A percentile compares a stretch with the other conserved stretches of the same genome.
Evolutionary conservation across 2,329 filamentous ascomycete genomes (phyloP).

Genomic region (Aschersonia sp.): DNA sequence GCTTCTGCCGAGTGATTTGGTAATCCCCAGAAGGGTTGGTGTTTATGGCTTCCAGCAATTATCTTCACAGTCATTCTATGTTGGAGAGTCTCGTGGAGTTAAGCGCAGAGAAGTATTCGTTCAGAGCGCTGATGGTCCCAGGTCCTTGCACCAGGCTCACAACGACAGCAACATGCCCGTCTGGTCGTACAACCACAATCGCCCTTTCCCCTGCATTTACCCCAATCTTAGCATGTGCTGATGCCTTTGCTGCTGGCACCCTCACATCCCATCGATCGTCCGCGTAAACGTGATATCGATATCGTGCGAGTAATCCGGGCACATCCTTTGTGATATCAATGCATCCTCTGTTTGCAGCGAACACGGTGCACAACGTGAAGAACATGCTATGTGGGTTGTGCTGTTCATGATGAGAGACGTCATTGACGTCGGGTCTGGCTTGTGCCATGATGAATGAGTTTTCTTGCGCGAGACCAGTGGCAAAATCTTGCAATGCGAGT

Average conservation of each 20-base stretch:
- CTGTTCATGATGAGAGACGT: constrained; percentile 60
- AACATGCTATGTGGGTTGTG: constrained; percentile 77
- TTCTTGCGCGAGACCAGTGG: constrained; percentile 46
- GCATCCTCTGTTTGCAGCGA: constrained; percentile 50
- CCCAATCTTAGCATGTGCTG: constrained; percentile 80
- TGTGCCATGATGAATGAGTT: constrained; percentile 60
- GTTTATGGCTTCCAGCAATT: not conserved
- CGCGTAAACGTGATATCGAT: constrained; percentile 71
- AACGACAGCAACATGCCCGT: constrained; percentile 74
- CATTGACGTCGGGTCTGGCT: constrained; percentile 42
- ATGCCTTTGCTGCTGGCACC: constrained; percentile 53
- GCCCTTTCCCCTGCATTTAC: constrained; percentile 59
- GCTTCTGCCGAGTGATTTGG: no score
- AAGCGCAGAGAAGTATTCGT: constrained; percentile 69
- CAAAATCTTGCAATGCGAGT: constrained; percentile 56
- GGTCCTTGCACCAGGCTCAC: constrained; percentile 59
- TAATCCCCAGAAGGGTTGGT: no score
- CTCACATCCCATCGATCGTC: constrained; percentile 66
- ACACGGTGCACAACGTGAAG: constrained; percentile 65
- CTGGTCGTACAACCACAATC: constrained; percentile 71
- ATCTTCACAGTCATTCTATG: not conserved
- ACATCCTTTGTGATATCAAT: constrained; percentile 61
- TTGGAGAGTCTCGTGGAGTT: constrained; percentile 36
- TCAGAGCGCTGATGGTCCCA: constrained; percentile 67
- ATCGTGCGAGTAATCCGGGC: constrained; percentile 56